Evolutionary conservation across 1,139 yeast species (phyloP).

Genomic region (Kluyveromyces sp.): DNA sequence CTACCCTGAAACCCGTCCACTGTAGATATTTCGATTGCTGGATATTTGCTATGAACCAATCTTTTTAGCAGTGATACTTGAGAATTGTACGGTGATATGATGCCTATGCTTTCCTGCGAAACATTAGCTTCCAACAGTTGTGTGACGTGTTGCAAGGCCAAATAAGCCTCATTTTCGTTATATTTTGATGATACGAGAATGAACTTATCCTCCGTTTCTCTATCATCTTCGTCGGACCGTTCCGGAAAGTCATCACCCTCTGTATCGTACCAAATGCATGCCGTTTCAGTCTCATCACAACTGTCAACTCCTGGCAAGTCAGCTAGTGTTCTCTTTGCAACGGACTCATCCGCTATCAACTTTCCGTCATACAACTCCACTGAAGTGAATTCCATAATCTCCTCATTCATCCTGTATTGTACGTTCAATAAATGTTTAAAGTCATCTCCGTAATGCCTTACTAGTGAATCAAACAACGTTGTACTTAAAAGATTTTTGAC

Average conservation of each 20-base stretch:
- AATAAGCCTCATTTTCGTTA: constrained; percentile 65
- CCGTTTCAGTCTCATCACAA: constrained; percentile 39
- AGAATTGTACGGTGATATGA: constrained; percentile 85
- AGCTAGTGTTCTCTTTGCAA: constrained; percentile 43
- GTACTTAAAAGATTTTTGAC: constrained; percentile 41
- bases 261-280: constrained; percentile 80
- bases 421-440: constrained; percentile 53
- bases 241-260: constrained; percentile 84
- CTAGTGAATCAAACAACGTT: constrained; percentile 76
- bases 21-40: constrained; percentile 69
- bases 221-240: constrained; percentile 40
- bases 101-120: constrained; percentile 52
- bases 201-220: constrained; percentile 22
- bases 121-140: constrained; percentile 45
- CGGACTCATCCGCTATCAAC: constrained; percentile 57
- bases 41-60: constrained; percentile 42
- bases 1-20: constrained; percentile 94
- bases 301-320: constrained; percentile 52
- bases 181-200: constrained; percentile 44
- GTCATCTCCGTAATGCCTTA: constrained; percentile 44
- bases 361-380: constrained; percentile 53
- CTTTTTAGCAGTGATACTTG: constrained; percentile 63
- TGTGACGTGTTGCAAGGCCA: constrained; percentile 53
- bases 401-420: constrained; percentile 81
- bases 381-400: constrained; percentile 78